These are phyloP conservation scores for Aureobasidium sp. DNA, from an alignment of 2,329 filamentous ascomycete species.

Conservation along the genomic window DNA sequence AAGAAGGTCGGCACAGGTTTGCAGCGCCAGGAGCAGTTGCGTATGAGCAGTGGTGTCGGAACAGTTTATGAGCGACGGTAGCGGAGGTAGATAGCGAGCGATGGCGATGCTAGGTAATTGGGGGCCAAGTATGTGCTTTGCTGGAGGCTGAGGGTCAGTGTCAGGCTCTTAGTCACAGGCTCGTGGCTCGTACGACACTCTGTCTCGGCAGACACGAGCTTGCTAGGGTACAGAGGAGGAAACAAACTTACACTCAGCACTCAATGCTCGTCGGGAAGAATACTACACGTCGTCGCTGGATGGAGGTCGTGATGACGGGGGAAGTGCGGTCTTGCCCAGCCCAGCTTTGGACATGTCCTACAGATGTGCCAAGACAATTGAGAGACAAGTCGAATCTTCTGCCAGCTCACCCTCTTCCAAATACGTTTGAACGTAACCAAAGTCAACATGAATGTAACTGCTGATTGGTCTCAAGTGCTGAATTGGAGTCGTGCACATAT, in stretches of 20 bases:
- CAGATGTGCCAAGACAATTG: not conserved
- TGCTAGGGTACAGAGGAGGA: not conserved
- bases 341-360: not conserved
- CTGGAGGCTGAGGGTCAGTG: conserved; percentile 1
- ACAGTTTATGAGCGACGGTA: not conserved
- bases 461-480: not conserved
- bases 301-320: conserved; percentile 8
- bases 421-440: not conserved
- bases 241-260: not conserved
- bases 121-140: conserved; percentile 9
- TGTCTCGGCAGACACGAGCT: not conserved
- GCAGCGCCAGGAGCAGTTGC: not conserved
- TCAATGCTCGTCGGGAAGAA: conserved; percentile 15
- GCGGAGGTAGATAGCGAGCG: conserved; percentile 5
- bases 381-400: not conserved
- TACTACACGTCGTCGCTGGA: conserved; percentile 2
- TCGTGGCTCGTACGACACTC: not conserved
- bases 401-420: not conserved
- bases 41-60: not conserved
- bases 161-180: not conserved
- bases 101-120: not conserved
- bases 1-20: not conserved
- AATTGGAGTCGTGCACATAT: not conserved
- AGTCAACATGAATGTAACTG: no score
- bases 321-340: not conserved